Percentiles rank a stretch among this genome's conserved stretches.
Evolutionary conservation across 2,329 filamentous ascomycete genomes (phyloP).

Genomic region (Nemania sp.): DNA sequence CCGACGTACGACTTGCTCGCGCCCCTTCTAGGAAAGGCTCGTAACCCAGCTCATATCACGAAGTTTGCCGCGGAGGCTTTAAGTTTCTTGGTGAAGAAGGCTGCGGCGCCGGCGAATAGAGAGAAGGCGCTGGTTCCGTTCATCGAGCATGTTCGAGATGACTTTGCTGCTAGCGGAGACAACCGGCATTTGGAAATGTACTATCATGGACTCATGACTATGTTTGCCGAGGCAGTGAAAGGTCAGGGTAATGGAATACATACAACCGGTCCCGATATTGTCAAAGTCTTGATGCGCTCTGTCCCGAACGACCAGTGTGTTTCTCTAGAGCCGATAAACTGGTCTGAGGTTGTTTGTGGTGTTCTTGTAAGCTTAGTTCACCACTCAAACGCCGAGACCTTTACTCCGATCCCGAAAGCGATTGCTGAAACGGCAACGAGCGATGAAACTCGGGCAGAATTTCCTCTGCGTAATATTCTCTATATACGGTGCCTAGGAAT

Average conservation of each 20-base stretch:
- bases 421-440: slow-evolving; percentile 66
- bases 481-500: slow-evolving; percentile 73
- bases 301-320: slow-evolving; percentile 64
- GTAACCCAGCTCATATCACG: slow-evolving; percentile 86
- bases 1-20: slow-evolving; percentile 87
- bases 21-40: slow-evolving; percentile 83
- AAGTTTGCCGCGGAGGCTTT: slow-evolving; percentile 95
- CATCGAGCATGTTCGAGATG: slow-evolving; percentile 77
- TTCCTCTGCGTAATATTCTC: slow-evolving; percentile 60
- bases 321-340: slow-evolving; percentile 61
- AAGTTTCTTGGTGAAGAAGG: slow-evolving; percentile 92
- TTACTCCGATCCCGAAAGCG: slow-evolving; percentile 73
- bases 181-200: slow-evolving; percentile 75
- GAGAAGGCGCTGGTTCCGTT: slow-evolving; percentile 78
- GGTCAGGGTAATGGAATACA: slow-evolving; percentile 70
- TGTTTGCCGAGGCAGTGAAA: slow-evolving; percentile 87
- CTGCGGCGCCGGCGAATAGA: slow-evolving; percentile 80
- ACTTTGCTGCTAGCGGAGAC: slow-evolving; percentile 68
- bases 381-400: slow-evolving; percentile 79
- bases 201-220: slow-evolving; percentile 88
- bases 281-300: slow-evolving; percentile 63
- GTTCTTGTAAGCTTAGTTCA: slow-evolving; percentile 86
- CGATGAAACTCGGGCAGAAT: slow-evolving; percentile 50
- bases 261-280: slow-evolving; percentile 67
- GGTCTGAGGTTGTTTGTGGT: slow-evolving; percentile 77